Evolutionary conservation across 208 protist species (phyloP).

Genomic region (Leishmania tarentolae): DNA sequence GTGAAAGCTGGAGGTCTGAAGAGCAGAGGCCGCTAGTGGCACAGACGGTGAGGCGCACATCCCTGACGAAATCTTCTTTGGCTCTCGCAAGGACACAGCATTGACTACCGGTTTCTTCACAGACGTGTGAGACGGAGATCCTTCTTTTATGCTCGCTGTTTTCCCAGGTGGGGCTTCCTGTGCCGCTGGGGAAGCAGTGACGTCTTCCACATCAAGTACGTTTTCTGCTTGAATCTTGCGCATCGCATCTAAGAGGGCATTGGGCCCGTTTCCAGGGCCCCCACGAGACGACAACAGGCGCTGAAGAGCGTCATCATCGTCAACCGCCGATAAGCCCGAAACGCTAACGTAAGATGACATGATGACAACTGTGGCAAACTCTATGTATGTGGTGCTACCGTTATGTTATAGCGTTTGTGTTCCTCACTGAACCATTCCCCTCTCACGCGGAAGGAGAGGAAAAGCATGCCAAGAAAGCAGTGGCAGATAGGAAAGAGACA

Average conservation of each 20-base stretch:
- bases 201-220: constrained; percentile 15
- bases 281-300: constrained; percentile 31
- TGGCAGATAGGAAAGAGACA: neutral
- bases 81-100: constrained; percentile 28
- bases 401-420: neutral
- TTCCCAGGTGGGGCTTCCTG: neutral
- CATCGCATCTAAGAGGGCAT: constrained; percentile 34
- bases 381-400: neutral
- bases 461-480: neutral
- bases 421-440: neutral
- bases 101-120: constrained; percentile 1
- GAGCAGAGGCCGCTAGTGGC: constrained; percentile 1
- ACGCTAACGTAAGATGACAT: constrained; percentile 49
- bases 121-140: neutral
- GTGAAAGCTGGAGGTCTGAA: constrained; percentile 37
- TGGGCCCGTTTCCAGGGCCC: constrained; percentile 7
- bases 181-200: neutral
- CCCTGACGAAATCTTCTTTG: constrained; percentile 7
- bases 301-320: constrained; percentile 48
- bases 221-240: constrained; percentile 41
- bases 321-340: constrained; percentile 44
- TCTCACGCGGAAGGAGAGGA: neutral
- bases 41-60: neutral
- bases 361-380: neutral
- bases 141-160: neutral